phyloP scores from a whole-genome alignment of 2,329 filamentous ascomycete genomes.

The Pyrenochaeta sp. region DNA sequence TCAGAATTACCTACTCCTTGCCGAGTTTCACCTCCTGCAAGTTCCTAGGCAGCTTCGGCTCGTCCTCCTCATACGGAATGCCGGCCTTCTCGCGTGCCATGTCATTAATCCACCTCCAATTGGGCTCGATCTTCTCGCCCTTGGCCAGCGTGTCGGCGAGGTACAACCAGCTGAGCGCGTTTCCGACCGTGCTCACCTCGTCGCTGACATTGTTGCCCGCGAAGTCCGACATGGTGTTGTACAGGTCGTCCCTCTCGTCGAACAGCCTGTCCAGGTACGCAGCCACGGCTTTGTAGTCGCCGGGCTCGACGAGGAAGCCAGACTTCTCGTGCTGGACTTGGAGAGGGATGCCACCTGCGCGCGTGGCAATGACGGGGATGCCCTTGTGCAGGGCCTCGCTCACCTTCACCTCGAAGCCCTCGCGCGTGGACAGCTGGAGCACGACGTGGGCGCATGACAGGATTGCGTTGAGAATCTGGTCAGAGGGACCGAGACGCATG shows the following conservation, averaged over 20 bases:
- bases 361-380: constrained; percentile 77
- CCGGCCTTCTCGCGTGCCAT: constrained; percentile 72
- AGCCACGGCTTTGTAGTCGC: constrained; percentile 74
- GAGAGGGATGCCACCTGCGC: constrained; percentile 79
- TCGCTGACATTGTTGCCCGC: constrained; percentile 75
- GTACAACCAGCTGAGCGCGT: constrained; percentile 78
- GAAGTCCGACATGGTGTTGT: constrained; percentile 71
- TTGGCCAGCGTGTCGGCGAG: constrained; percentile 72
- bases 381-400: constrained; percentile 84
- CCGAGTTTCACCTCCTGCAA: not conserved
- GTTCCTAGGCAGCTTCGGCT: constrained; percentile 66
- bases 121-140: constrained; percentile 63
- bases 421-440: constrained; percentile 79
- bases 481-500: constrained; percentile 78
- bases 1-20: too few species aligned
- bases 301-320: constrained; percentile 76
- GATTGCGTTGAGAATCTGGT: constrained; percentile 80
- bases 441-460: constrained; percentile 76
- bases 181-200: constrained; percentile 82
- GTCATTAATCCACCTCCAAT: constrained; percentile 75
- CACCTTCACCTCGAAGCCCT: constrained; percentile 88
- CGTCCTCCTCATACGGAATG: constrained; percentile 63
- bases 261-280: constrained; percentile 71
- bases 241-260: constrained; percentile 68
- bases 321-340: constrained; percentile 76